A percentile compares a stretch with the other conserved stretches of the same genome.
phyloP scores from a whole-genome alignment of 805 yeast species.

The Yarrowia sp. region DNA sequence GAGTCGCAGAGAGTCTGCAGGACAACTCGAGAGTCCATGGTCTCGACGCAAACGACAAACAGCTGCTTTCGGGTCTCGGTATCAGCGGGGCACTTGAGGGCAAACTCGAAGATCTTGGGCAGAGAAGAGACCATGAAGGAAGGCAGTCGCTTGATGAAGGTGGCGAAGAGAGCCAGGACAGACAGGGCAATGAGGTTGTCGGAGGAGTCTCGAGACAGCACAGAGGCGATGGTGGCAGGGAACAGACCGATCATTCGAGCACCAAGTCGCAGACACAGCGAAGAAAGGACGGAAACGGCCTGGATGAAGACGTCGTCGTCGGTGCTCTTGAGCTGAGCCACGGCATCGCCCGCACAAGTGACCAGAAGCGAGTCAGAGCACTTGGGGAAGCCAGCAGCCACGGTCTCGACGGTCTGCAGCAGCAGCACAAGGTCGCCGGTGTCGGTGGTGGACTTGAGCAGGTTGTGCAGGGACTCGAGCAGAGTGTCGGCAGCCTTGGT shows the following conservation, averaged over 20 bases:
- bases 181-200: constrained; percentile 56
- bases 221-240: constrained; percentile 73
- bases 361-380: constrained; percentile 18
- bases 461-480: constrained; percentile 31
- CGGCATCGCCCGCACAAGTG: constrained; percentile 15
- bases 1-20: constrained; percentile 58
- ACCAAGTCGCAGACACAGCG: constrained; percentile 71
- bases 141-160: constrained; percentile 79
- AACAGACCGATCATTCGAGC: constrained; percentile 81
- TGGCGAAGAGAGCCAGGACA: constrained; percentile 65
- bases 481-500: constrained; percentile 50
- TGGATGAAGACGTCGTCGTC: constrained; percentile 68
- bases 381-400: constrained; percentile 16
- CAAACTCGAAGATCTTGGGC: constrained; percentile 56
- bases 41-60: constrained; percentile 59
- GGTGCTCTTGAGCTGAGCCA: constrained; percentile 21
- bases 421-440: background rate
- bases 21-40: constrained; percentile 64
- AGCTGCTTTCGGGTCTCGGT: constrained; percentile 50
- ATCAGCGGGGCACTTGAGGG: constrained; percentile 48
- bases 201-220: constrained; percentile 35
- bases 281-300: constrained; percentile 68
- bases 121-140: constrained; percentile 73
- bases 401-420: constrained; percentile 21
- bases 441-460: constrained; percentile 2